phyloP scores from a whole-genome alignment of 2,329 filamentous ascomycete genomes.

The Colletotrichum sp. region DNA sequence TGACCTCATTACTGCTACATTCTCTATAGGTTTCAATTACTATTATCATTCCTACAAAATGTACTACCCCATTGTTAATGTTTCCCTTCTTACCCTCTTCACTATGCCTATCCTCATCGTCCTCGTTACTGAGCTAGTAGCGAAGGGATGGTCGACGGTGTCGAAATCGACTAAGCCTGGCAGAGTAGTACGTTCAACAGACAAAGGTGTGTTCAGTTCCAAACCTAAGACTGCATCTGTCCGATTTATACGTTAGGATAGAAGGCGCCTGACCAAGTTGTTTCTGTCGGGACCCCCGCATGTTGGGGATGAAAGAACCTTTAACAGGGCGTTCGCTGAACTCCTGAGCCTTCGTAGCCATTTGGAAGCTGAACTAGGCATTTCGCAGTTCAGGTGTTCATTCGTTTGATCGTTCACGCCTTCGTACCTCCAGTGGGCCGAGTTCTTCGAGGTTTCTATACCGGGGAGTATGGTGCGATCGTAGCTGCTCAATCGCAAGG shows the following conservation, averaged over 20 bases:
- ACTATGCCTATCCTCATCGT: no score
- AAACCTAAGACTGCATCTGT: background rate
- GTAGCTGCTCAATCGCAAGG: no score
- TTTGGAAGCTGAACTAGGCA: no score
- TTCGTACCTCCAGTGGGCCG: no score
- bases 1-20: background rate
- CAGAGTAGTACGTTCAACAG: background rate
- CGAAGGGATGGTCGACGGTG: background rate
- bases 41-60: background rate
- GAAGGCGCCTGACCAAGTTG: background rate
- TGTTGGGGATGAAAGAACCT: background rate
- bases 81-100: background rate
- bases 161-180: background rate
- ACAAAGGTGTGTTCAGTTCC: background rate
- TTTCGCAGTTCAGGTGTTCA: no score
- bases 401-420: no score
- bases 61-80: background rate
- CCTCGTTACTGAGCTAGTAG: background rate
- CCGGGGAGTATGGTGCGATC: no score
- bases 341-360: no score
- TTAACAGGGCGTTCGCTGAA: background rate
- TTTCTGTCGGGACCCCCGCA: background rate
- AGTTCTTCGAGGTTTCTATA: no score
- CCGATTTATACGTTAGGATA: background rate
- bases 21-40: background rate